A percentile compares a stretch with the other conserved stretches of the same genome.
Evolutionary conservation across 2,329 filamentous ascomycete species (phyloP).

Genomic region (Penicillium sp.): DNA sequence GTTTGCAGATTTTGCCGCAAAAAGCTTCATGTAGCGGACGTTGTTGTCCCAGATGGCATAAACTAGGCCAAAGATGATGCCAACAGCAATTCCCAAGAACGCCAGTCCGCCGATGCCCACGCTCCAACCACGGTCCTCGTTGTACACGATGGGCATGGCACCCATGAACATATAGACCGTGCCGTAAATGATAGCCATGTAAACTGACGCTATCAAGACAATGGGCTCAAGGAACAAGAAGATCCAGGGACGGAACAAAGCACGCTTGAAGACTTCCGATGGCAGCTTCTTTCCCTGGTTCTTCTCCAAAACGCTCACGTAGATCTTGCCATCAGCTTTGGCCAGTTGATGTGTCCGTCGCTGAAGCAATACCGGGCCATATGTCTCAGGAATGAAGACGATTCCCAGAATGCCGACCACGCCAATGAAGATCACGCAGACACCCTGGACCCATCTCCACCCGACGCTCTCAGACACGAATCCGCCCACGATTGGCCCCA

Average conservation of each 20-base stretch:
- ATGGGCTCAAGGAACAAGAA: conserved; percentile 69
- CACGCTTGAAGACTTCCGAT: conserved; percentile 50
- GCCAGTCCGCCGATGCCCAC: conserved; percentile 60
- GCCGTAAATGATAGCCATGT: conserved; percentile 50
- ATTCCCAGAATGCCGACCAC: conserved; percentile 52
- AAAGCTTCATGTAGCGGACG: not conserved
- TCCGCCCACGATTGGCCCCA: conserved; percentile 61
- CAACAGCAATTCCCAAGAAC: conserved; percentile 66
- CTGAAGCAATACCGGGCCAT: conserved; percentile 55
- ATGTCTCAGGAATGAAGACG: conserved; percentile 53
- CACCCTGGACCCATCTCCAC: conserved; percentile 63
- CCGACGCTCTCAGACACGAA: conserved; percentile 59
- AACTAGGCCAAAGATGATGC: conserved; percentile 49
- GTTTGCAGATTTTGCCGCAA: not conserved
- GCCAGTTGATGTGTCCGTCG: conserved; percentile 52
- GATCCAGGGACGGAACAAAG: conserved; percentile 63
- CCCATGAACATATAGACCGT: conserved; percentile 50
- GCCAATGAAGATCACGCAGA: conserved; percentile 58
- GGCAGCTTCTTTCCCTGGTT: conserved; percentile 39
- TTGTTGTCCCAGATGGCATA: not conserved
- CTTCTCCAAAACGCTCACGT: conserved; percentile 10
- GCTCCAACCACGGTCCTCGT: conserved; percentile 57
- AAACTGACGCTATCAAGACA: conserved; percentile 61
- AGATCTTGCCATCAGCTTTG: conserved; percentile 45
- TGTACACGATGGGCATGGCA: conserved; percentile 65